Base-by-base conservation (phyloP, 2,329 filamentous ascomycete species). In the Myriosclerotinia scirpicola region DNA sequence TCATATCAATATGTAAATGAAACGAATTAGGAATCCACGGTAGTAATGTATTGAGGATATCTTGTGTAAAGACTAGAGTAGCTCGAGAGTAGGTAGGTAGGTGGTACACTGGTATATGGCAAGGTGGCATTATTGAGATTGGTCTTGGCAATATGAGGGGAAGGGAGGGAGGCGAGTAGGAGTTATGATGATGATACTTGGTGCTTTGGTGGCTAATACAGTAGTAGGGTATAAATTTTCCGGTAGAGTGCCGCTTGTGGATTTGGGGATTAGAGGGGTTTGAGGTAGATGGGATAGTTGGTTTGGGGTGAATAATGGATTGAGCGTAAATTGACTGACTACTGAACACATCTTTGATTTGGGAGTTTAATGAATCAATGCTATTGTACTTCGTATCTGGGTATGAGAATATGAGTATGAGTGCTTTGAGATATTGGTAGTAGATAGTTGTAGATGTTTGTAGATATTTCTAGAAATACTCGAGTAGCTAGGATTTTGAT, bases 81-180 rank as follows among this genome's bases (percentile, higher is more conserved):
- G 26, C 26, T 26, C 26, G 26, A 26, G 26, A 26, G 26, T 26
- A 26, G 26, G 26, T 26, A 26, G 26, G 26, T 26, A 26, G 26
- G 26, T 26, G n/a, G 30, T 34, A 34, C 5, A 34, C 30, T 5
- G 30, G 30, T 34, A 6, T 34, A 34, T 34, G 30, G 30, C n/a
- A 17, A 56, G 38, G 54, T 56, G 54, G 26, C 54, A 42, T 42
- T 56, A 42, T 14, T 56, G 38, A 56, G 54, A 42, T 42, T 56
- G 54, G 14, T 30, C 54, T 56, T 56, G 54, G 54, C 54, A 17
- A 56, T 42, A 34, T 20, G 52, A 34, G 30, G 30, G 30, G 36
- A 55, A 20, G n/a, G 53, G 36, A 17, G 15, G 26, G 26, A 3
- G 26, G 26, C 26, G 26, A 26, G 26, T 26, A 26, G 26, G 26